Evolutionary conservation across 352 stramenopile species (phyloP).

Genomic region (Ophiocytium majus): DNA sequence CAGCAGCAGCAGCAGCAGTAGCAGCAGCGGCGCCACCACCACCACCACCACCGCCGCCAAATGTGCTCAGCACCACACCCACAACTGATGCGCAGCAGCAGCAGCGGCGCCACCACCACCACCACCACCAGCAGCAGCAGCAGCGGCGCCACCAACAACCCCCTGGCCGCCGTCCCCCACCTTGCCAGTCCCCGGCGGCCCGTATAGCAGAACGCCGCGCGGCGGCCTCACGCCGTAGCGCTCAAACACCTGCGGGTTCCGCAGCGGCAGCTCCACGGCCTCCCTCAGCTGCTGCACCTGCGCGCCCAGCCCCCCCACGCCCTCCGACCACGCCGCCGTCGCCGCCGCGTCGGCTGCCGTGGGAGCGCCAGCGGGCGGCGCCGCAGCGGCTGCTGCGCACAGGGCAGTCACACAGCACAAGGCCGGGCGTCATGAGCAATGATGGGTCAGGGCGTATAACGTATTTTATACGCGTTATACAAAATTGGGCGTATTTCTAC

Average conservation of each 20-base stretch:
- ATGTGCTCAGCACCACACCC: too few relatives aligned
- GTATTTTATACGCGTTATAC: too few relatives aligned
- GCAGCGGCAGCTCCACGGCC: slow-evolving; percentile 53
- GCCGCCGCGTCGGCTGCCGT: background rate
- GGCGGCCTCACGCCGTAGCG: slow-evolving; percentile 55
- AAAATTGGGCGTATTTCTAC: too few relatives aligned
- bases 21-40: too few relatives aligned
- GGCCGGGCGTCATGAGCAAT: too few relatives aligned
- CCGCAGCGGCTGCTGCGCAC: too few relatives aligned
- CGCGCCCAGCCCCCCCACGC: slow-evolving; percentile 46
- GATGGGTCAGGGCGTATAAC: too few relatives aligned
- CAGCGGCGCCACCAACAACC: background rate
- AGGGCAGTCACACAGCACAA: too few relatives aligned
- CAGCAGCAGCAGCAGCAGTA: too few relatives aligned
- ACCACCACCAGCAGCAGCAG: background rate
- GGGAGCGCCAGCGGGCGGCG: background rate
- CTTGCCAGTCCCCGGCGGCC: slow-evolving; percentile 78
- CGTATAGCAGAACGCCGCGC: slow-evolving; percentile 72
- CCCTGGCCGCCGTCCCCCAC: slow-evolving; percentile 62
- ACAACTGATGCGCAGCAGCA: too few relatives aligned
- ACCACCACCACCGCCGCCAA: too few relatives aligned
- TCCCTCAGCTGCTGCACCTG: slow-evolving; percentile 55
- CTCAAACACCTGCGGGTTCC: slow-evolving; percentile 49
- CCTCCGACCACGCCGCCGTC: slow-evolving; percentile 1
- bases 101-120: too few relatives aligned